Percentiles rank a stretch among this genome's conserved stretches.
These are phyloP conservation scores for Suhomyces kunorum DNA, from an alignment of 1,139 yeast species.

Conservation along the genomic window DNA sequence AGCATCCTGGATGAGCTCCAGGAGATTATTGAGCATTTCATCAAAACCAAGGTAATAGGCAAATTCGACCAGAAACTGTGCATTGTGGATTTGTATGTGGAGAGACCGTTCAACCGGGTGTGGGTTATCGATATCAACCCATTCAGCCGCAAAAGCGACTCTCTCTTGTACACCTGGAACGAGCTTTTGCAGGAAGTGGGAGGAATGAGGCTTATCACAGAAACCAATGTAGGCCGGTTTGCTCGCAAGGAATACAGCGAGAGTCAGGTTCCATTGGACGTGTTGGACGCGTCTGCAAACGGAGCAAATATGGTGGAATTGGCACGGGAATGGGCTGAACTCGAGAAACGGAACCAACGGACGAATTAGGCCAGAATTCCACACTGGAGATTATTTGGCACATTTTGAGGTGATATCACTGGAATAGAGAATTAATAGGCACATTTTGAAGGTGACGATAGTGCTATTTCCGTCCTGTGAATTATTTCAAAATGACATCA, in stretches of 20 bases:
- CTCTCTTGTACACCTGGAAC: conserved; percentile 80
- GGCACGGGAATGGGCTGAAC: conserved; percentile 54
- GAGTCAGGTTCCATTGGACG: conserved; percentile 87
- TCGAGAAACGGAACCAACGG: conserved; percentile 5
- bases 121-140: conserved; percentile 85
- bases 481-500: too few species aligned
- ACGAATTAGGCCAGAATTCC: neutral
- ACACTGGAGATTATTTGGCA: too few species aligned
- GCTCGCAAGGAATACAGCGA: conserved; percentile 82
- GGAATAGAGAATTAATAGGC: too few species aligned
- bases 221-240: conserved; percentile 70
- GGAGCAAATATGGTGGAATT: conserved; percentile 64
- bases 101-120: conserved; percentile 67
- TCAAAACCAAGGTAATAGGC: conserved; percentile 44
- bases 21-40: conserved; percentile 55
- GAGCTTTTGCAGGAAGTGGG: conserved; percentile 53
- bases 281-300: conserved; percentile 78
- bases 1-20: conserved; percentile 47
- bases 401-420: too few species aligned
- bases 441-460: too few species aligned
- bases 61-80: conserved; percentile 42
- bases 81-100: conserved; percentile 80
- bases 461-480: too few species aligned
- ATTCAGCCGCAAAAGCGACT: conserved; percentile 72
- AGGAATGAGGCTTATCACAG: conserved; percentile 62